Evolutionary conservation across 2,329 filamentous ascomycete genomes (phyloP).

Genomic region (Camillea tinctor): DNA sequence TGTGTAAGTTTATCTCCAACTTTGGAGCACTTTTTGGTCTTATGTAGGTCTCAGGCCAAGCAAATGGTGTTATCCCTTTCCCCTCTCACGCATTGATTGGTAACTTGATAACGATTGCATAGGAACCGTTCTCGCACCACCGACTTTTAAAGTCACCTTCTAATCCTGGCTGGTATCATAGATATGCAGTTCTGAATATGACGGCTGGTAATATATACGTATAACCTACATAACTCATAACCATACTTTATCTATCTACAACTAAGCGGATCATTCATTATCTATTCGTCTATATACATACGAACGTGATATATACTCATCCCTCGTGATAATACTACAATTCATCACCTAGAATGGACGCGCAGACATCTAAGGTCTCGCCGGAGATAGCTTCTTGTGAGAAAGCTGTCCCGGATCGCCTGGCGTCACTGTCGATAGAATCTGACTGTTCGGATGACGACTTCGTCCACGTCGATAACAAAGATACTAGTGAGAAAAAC

Average conservation of each 20-base stretch:
- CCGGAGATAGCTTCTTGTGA: constrained; percentile 34
- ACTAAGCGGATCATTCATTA: not conserved
- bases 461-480: constrained; percentile 51
- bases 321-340: not conserved
- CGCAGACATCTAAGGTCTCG: constrained; percentile 41
- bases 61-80: no score
- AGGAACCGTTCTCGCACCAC: not conserved
- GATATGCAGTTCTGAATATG: no score
- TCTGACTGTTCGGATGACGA: constrained; percentile 40
- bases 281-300: not conserved
- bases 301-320: not conserved
- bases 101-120: not conserved
- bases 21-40: no score
- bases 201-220: no score
- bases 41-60: no score
- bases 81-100: not conserved
- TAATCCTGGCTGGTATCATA: constrained; percentile 8
- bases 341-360: constrained; percentile 36
- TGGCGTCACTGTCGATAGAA: constrained; percentile 45
- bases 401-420: constrained; percentile 44
- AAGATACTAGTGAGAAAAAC: constrained; percentile 44
- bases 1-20: no score
- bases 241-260: no score
- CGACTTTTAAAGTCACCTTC: constrained; percentile 14
- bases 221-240: no score